These are phyloP conservation scores for Euphorbia pulcherrima DNA, from an alignment of 345 rosid species.

Conservation along the genomic window DNA sequence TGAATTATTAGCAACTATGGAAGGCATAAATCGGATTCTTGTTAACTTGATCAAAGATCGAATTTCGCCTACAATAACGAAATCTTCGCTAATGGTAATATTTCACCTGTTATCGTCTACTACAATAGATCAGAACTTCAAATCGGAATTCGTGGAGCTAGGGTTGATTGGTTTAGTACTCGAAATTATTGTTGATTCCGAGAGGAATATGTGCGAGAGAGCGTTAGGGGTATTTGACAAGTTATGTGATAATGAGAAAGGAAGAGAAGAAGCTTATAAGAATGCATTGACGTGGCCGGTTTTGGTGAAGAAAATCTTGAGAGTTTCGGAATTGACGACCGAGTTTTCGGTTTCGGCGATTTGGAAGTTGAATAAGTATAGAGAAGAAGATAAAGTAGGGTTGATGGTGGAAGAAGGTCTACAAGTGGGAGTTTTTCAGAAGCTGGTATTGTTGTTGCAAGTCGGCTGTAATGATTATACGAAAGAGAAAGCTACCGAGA, in stretches of 20 bases:
- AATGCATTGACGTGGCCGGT: slow-evolving; percentile 43
- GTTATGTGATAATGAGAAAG: slow-evolving; percentile 34
- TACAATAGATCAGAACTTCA: slow-evolving; percentile 3
- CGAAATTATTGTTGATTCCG: slow-evolving; percentile 30
- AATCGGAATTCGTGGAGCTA: slow-evolving; percentile 25
- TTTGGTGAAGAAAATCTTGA: slow-evolving; percentile 44
- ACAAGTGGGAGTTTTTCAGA: slow-evolving; percentile 57
- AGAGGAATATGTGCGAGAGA: slow-evolving; percentile 34
- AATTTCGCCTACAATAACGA: slow-evolving; percentile 26
- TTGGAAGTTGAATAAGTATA: slow-evolving; percentile 40
- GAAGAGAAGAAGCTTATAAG: slow-evolving; percentile 30
- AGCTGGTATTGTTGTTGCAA: slow-evolving; percentile 51
- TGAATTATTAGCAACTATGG: slow-evolving; percentile 22
- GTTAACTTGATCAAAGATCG: slow-evolving; percentile 33
- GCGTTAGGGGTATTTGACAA: slow-evolving; percentile 32
- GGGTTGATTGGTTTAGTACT: slow-evolving; percentile 32
- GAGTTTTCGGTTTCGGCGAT: slow-evolving; percentile 40
- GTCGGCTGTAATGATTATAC: slow-evolving; percentile 44
- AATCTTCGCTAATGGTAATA: slow-evolving; percentile 36
- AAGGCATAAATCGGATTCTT: slow-evolving; percentile 22
- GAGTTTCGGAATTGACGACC: slow-evolving; percentile 36
- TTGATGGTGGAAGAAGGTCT: slow-evolving; percentile 34
- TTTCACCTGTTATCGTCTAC: slow-evolving; percentile 31
- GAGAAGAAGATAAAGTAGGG: slow-evolving; percentile 3
- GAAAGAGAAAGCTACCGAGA: slow-evolving; percentile 52